phyloP scores from a whole-genome alignment of 2,329 filamentous ascomycete species.

The Penicillium fuscoglaucum region DNA sequence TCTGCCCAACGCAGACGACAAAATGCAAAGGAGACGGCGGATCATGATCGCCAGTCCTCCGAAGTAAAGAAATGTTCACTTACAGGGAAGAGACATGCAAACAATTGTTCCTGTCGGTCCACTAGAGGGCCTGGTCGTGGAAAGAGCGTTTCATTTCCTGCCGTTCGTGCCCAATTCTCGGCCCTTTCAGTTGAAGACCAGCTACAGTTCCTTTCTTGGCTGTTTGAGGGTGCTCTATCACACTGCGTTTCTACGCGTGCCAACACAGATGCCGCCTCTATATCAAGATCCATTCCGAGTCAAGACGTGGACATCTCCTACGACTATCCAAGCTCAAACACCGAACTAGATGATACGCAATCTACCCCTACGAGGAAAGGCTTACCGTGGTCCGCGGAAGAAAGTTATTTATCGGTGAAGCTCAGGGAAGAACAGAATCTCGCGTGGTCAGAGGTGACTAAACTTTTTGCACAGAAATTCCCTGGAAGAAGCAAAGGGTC shows the following conservation, averaged over 20 bases:
- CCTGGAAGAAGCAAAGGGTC: not conserved
- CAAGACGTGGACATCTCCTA: too few species aligned
- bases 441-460: not conserved
- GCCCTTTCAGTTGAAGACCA: conserved; percentile 2
- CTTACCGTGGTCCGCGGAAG: not conserved
- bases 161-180: conserved; percentile 7
- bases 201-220: conserved; percentile 7
- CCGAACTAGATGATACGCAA: too few species aligned
- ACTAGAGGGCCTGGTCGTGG: not conserved
- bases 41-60: not conserved
- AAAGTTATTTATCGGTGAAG: not conserved
- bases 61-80: too few species aligned
- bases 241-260: too few species aligned
- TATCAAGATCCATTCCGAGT: too few species aligned
- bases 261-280: too few species aligned
- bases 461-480: not conserved
- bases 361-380: not conserved
- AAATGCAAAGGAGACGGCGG: not conserved
- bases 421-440: too few species aligned
- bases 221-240: not conserved
- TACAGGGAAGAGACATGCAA: not conserved
- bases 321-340: too few species aligned
- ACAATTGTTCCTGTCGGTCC: not conserved
- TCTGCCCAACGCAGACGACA: not conserved
- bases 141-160: not conserved